Evolutionary conservation across 2,329 filamentous ascomycete species (phyloP).

Genomic region (Aspergillus ruber): DNA sequence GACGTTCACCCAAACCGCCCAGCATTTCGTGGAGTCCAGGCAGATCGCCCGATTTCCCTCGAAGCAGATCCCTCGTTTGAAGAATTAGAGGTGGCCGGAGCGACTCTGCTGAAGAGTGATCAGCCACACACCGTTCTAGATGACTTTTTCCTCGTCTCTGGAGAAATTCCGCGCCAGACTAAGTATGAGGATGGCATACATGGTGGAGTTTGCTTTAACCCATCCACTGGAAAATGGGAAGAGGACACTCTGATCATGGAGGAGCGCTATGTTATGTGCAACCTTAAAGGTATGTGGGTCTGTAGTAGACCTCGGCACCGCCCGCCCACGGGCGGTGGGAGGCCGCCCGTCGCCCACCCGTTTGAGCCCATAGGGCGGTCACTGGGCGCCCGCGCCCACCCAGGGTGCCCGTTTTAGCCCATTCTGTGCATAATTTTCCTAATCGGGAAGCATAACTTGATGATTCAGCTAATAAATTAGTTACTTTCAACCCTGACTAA

Average conservation of each 20-base stretch:
- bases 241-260: constrained; percentile 3
- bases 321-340: too few relatives aligned
- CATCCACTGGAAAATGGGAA: not conserved
- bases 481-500: too few relatives aligned
- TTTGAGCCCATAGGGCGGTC: too few relatives aligned
- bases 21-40: constrained; percentile 2
- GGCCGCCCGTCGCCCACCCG: too few relatives aligned
- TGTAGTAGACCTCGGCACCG: not conserved
- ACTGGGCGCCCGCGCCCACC: too few relatives aligned
- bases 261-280: constrained; percentile 7
- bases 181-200: constrained; percentile 4
- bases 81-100: constrained; percentile 1
- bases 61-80: constrained; percentile 6
- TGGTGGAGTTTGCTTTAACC: constrained; percentile 1
- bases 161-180: constrained; percentile 3
- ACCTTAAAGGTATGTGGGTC: constrained; percentile 7
- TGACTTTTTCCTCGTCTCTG: constrained; percentile 3
- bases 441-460: too few relatives aligned
- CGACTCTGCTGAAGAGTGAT: not conserved
- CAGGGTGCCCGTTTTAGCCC: too few relatives aligned
- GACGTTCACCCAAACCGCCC: constrained; percentile 5
- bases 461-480: too few relatives aligned
- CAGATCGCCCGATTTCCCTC: constrained; percentile 2
- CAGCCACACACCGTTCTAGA: constrained; percentile 3
- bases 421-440: too few relatives aligned